These are phyloP conservation scores for Puccinia hordei DNA, from an alignment of 1,284 basidiomycete species.

Conservation along the genomic window DNA sequence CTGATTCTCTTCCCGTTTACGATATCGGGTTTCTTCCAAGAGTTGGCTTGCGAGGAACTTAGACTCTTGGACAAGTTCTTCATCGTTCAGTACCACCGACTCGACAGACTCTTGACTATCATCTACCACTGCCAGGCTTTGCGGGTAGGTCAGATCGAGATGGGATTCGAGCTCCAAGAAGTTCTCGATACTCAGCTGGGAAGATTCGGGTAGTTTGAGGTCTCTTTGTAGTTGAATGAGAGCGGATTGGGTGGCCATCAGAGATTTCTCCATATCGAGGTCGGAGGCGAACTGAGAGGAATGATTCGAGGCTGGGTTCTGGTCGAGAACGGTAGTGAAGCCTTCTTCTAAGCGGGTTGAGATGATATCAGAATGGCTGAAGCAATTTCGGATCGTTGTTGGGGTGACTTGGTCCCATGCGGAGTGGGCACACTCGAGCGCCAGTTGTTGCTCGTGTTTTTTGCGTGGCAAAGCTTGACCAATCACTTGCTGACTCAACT, in stretches of 20 bases:
- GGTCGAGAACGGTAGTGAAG: not conserved
- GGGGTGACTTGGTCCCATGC: slow-evolving; percentile 41
- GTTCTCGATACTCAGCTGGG: slow-evolving; percentile 28
- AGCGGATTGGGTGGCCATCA: slow-evolving; percentile 44
- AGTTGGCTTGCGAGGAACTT: slow-evolving; percentile 27
- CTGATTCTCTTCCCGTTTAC: slow-evolving; percentile 20
- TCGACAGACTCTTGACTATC: not conserved
- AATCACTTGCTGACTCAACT: not conserved
- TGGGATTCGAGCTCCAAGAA: slow-evolving; percentile 24
- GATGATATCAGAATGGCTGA: slow-evolving; percentile 26
- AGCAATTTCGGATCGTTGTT: slow-evolving; percentile 41
- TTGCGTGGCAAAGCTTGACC: not conserved
- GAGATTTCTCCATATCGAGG: slow-evolving; percentile 36
- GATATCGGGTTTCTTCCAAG: not conserved
- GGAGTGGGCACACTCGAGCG: slow-evolving; percentile 18
- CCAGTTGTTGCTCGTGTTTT: slow-evolving; percentile 15
- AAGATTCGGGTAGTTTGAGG: not conserved
- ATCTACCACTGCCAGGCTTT: not conserved
- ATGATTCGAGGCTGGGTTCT: not conserved
- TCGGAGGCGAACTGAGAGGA: slow-evolving; percentile 6
- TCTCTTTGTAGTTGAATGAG: slow-evolving; percentile 35
- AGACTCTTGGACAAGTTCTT: slow-evolving; percentile 37
- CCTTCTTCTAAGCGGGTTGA: slow-evolving; percentile 10
- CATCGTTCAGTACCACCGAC: slow-evolving; percentile 7
- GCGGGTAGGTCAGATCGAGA: not conserved